These are phyloP conservation scores for Spathaspora hagerdaliae DNA, from an alignment of 805 yeast species.

Conservation along the genomic window DNA sequence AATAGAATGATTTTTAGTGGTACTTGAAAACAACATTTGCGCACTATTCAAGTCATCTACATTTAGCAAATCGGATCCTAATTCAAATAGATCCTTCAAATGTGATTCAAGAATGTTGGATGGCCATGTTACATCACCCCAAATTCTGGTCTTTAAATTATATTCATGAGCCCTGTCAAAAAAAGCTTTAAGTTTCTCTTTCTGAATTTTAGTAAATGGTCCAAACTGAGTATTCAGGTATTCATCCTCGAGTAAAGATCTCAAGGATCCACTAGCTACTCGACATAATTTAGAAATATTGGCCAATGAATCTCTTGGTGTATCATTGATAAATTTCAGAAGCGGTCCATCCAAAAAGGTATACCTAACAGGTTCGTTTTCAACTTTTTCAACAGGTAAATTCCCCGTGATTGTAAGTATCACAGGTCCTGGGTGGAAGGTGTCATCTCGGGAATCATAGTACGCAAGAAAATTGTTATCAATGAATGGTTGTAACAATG, in stretches of 20 bases:
- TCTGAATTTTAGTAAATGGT: slow-evolving; percentile 29
- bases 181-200: slow-evolving; percentile 15
- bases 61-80: slow-evolving; percentile 57
- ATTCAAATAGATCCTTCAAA: slow-evolving; percentile 44
- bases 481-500: slow-evolving; percentile 44
- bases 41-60: slow-evolving; percentile 55
- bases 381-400: slow-evolving; percentile 43
- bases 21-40: slow-evolving; percentile 9
- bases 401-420: slow-evolving; percentile 66
- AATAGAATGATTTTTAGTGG: background rate
- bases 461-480: slow-evolving; percentile 48
- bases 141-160: slow-evolving; percentile 55
- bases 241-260: slow-evolving; percentile 22
- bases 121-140: slow-evolving; percentile 78
- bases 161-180: slow-evolving; percentile 45
- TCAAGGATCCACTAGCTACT: slow-evolving; percentile 43
- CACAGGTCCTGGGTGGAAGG: slow-evolving; percentile 48
- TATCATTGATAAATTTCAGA: slow-evolving; percentile 18
- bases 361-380: slow-evolving; percentile 22
- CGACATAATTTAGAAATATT: slow-evolving; percentile 25
- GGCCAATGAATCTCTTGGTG: slow-evolving; percentile 19
- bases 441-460: slow-evolving; percentile 32
- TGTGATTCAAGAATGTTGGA: slow-evolving; percentile 36
- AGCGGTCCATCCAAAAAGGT: slow-evolving; percentile 55
- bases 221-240: slow-evolving; percentile 7